phyloP scores from a whole-genome alignment of 2,329 filamentous ascomycete genomes.

The Drechslerella stenobrocha region DNA sequence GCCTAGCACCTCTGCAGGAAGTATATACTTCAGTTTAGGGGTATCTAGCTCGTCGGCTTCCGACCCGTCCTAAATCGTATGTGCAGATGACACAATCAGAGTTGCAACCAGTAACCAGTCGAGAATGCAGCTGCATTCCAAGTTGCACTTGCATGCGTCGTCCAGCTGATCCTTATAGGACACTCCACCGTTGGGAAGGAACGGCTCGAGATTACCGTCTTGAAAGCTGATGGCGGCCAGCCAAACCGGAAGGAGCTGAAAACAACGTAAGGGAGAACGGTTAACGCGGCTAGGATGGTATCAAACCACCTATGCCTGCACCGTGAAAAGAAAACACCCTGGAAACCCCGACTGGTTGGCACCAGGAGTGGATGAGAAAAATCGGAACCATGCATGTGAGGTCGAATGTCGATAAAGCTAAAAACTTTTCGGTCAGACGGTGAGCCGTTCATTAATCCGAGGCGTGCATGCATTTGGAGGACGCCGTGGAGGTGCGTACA shows the following conservation, averaged over 20 bases:
- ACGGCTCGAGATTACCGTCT: slow-evolving; percentile 38
- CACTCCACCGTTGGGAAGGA: slow-evolving; percentile 32
- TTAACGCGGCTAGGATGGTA: slow-evolving; percentile 19
- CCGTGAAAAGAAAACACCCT: slow-evolving; percentile 11
- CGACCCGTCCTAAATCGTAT: not conserved
- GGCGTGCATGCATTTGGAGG: too few relatives aligned
- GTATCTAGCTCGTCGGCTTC: not conserved
- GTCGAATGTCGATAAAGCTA: slow-evolving; percentile 2
- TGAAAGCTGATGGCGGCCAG: slow-evolving; percentile 1
- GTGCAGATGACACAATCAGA: not conserved
- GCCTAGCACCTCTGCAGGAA: not conserved
- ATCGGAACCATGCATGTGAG: slow-evolving; percentile 4
- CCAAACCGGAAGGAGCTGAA: slow-evolving; percentile 36
- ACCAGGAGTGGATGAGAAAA: slow-evolving; percentile 22
- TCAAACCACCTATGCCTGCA: not conserved
- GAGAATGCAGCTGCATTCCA: slow-evolving; percentile 24
- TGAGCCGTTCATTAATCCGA: too few relatives aligned
- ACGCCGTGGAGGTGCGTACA: too few relatives aligned
- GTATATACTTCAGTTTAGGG: not conserved
- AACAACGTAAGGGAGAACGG: slow-evolving; percentile 28
- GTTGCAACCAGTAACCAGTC: slow-evolving; percentile 16
- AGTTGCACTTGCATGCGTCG: slow-evolving; percentile 16
- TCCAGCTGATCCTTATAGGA: slow-evolving; percentile 31
- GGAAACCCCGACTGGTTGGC: slow-evolving; percentile 15
- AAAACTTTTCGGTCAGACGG: too few relatives aligned